Percentiles rank a stretch among this genome's conserved stretches.
Conservation (phyloP, 2,329 filamentous ascomycete species). For the Sclerotinia trifoliorum region DNA sequence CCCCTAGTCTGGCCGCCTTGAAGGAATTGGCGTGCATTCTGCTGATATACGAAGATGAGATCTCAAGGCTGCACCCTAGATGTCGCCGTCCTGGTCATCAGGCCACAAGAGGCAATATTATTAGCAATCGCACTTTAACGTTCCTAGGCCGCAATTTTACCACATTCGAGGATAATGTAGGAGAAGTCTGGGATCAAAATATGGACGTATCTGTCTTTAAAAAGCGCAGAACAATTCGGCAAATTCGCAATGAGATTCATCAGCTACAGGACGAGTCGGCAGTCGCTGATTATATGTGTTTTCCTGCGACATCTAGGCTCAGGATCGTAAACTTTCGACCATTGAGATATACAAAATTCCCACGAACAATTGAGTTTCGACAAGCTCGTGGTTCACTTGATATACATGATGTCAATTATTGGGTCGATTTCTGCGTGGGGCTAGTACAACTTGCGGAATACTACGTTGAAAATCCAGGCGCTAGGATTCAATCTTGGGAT, state of each 20-base stretch:
- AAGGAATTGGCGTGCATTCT: slow-evolving; percentile 32
- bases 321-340: slow-evolving; percentile 30
- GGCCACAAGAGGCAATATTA: slow-evolving; percentile 20
- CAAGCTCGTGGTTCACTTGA: slow-evolving; percentile 31
- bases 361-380: slow-evolving; percentile 34
- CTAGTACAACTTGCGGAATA: slow-evolving; percentile 30
- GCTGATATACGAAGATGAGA: slow-evolving; percentile 35
- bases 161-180: background rate
- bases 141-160: slow-evolving; percentile 9
- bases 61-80: slow-evolving; percentile 31
- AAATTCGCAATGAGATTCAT: slow-evolving; percentile 10
- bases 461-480: slow-evolving; percentile 24
- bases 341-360: slow-evolving; percentile 6
- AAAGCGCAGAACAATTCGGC: background rate
- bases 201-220: background rate
- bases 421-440: slow-evolving; percentile 34
- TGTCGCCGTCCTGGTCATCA: slow-evolving; percentile 30
- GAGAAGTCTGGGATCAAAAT: background rate
- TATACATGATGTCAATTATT: slow-evolving; percentile 27
- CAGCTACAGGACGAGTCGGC: background rate
- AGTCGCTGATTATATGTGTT: slow-evolving; percentile 25
- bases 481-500: slow-evolving; percentile 24
- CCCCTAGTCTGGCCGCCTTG: slow-evolving; percentile 26
- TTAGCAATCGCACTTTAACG: slow-evolving; percentile 29
- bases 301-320: slow-evolving; percentile 1